Base-by-base conservation (phyloP, 441 rosid species). In the Corymbia calophylla region DNA sequence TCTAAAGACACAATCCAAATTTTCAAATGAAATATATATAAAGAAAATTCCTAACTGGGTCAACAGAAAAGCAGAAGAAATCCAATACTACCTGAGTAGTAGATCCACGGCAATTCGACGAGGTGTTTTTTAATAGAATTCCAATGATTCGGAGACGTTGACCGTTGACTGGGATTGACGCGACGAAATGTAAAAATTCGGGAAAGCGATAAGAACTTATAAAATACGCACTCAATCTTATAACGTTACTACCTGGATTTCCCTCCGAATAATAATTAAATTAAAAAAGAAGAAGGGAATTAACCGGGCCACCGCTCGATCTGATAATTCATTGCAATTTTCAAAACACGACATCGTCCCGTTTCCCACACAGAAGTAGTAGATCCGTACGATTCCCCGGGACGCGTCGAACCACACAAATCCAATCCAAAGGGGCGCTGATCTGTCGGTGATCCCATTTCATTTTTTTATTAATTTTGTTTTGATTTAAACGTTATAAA, bases 401-500 rank as follows among this genome's bases (percentile, higher is more conserved):
- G 68, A 70, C 81, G 48, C 44, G 82, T 70, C 49, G 49, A 10
- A 4, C 82, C 82, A 10, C 73, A 4, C 29, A 5, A 5, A 70
- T 35, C 81, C 23, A 2, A 35, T 35, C 39, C 39, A 35, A 35
- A 14, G 35, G 70, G 82, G 27, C 81, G 48, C 39, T 32, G 81
- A 15, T 35, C 82, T 18, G 82, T 70, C 82, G 82, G 82, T 19
- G 82, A 70, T 0, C 48, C 15, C 1, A 21, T 70, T 35, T 35
- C 44, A 13, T 56, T 56, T 9, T 23, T 70, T 35, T 10, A 32
- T 25, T 58, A 23, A 23, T 15, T 0, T 0, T 70, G 21, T 0
- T 66, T 17, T 7, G 0, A 70, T 32, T 18, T 70, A 9, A 35
- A 70, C 10, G 48, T 18, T 18, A 19, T 9, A 10, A 18, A 35